phyloP scores from a whole-genome alignment of 1,139 yeast species.

The Yamadazyma atmosphaerica region DNA sequence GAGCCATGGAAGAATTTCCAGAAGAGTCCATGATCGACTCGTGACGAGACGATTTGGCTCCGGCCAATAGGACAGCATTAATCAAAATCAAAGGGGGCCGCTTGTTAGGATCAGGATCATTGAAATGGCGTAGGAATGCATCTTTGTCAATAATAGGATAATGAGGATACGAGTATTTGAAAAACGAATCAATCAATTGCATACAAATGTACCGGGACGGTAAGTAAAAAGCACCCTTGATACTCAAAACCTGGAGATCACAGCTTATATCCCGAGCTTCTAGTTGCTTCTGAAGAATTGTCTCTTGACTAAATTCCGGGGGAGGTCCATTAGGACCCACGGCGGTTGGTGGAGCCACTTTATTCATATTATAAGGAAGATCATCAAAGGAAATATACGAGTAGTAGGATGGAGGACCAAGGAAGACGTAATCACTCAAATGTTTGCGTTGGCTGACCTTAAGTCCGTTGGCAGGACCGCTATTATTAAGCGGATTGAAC shows the following conservation, averaged over 20 bases:
- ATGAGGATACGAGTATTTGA: constrained; percentile 62
- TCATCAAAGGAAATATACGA: background rate
- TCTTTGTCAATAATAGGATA: constrained; percentile 66
- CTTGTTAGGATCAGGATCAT: constrained; percentile 53
- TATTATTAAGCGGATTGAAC: background rate
- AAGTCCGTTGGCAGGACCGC: background rate
- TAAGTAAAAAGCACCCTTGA: constrained; percentile 67
- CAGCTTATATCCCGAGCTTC: constrained; percentile 2
- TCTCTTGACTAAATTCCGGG: background rate
- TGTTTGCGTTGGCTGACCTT: background rate
- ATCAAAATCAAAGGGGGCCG: constrained; percentile 61
- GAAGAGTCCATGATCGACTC: constrained; percentile 53
- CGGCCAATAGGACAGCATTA: constrained; percentile 66
- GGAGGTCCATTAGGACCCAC: background rate
- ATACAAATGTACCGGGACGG: constrained; percentile 62
- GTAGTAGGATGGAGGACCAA: background rate
- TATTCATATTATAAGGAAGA: background rate
- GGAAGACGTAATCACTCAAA: background rate
- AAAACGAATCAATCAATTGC: constrained; percentile 59
- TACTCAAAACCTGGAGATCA: constrained; percentile 61
- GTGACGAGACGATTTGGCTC: constrained; percentile 59
- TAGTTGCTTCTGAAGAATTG: background rate
- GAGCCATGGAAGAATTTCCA: constrained; percentile 55
- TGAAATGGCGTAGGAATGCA: constrained; percentile 53
- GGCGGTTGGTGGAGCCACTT: background rate